Percentiles rank a stretch among this genome's conserved stretches.
phyloP scores from a whole-genome alignment of 805 yeast species.

The Tetrapisispora taiwanensis region DNA sequence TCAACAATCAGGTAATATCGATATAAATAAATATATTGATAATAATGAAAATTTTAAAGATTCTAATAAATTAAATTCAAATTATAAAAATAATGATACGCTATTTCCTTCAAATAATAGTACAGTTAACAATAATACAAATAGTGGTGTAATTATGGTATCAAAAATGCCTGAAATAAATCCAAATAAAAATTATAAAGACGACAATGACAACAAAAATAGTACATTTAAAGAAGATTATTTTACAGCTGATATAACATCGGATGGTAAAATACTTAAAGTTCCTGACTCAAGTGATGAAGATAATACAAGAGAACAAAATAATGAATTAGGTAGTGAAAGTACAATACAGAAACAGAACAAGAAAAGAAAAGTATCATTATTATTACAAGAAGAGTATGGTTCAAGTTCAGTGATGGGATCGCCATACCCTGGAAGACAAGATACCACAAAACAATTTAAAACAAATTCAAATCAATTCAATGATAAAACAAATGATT shows the following conservation, averaged over 20 bases:
- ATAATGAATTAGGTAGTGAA: constrained; percentile 11
- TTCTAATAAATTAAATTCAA: not conserved
- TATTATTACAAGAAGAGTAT: constrained; percentile 26
- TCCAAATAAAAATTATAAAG: not conserved
- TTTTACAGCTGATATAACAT: constrained; percentile 16
- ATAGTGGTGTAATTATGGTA: constrained; percentile 3
- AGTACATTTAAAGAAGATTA: constrained; percentile 7
- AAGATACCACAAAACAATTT: not conserved
- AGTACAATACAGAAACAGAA: constrained; percentile 25
- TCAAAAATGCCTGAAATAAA: constrained; percentile 4
- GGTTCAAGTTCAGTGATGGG: constrained; percentile 26
- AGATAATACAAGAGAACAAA: constrained; percentile 6
- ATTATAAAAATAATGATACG: not conserved
- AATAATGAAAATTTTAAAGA: not conserved
- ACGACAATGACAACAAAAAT: not conserved
- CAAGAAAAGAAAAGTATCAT: constrained; percentile 25
- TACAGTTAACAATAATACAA: constrained; percentile 1
- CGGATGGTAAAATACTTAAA: constrained; percentile 19
- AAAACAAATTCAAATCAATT: not conserved
- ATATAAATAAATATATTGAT: constrained; percentile 26
- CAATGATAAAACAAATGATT: not conserved
- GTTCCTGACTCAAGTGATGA: constrained; percentile 26
- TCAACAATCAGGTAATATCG: constrained; percentile 64
- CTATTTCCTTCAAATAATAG: constrained; percentile 4
- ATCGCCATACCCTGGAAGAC: constrained; percentile 12